Base-by-base conservation (phyloP, 106 monocot genomes). In the Triglochin maritima region DNA sequence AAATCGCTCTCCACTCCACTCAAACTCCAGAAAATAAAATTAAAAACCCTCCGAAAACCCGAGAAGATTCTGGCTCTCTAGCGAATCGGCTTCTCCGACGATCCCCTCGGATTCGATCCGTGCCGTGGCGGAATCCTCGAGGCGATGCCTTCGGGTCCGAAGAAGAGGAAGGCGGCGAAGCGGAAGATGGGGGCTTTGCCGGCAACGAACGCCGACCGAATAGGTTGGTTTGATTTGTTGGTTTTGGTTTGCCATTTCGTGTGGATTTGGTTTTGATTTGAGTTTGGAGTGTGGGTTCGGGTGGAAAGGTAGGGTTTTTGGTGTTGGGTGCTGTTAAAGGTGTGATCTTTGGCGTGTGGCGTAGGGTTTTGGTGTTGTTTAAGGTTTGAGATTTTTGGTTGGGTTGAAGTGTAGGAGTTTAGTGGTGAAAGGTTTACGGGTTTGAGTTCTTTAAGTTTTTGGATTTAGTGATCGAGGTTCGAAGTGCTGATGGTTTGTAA, bases 151-250 rank as follows among this genome's bases (percentile, higher is more conserved):
- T 69, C 68, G 43, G 68, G 68, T 42, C 68, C 56, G 11, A 69
- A 46, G 44, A 69, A 69, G 68, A 56, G 68, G 56, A 69, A 69
- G 43, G 68, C 68, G 3, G 68, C 68, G 6, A 69, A 69, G 68
- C 43, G 43, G 42, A 69, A 69, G 68, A 69, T 56, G 68, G 56
- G 57, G n/a, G n/a, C 68, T 57, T 46, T 57, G 57, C 52, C 54
- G 46, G 44, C 15, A 6, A 13, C 62, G 46, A 11, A 50, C 9
- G 53, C 57, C 57, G 44, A 16, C 46, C 68, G 42, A 47, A 14
- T 29, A 69, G 68, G 68, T 69, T 44, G 44, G 53, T 6, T 1
- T 0, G 13, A n/a, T 57, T 15, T 3, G 44, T 13, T 66, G 7
- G 16, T 17, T 17, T 50, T 57, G 3, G 16, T 7, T 55, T 57